Conservation (phyloP, 306 rosid genomes). For the Clitoria ternatea region DNA sequence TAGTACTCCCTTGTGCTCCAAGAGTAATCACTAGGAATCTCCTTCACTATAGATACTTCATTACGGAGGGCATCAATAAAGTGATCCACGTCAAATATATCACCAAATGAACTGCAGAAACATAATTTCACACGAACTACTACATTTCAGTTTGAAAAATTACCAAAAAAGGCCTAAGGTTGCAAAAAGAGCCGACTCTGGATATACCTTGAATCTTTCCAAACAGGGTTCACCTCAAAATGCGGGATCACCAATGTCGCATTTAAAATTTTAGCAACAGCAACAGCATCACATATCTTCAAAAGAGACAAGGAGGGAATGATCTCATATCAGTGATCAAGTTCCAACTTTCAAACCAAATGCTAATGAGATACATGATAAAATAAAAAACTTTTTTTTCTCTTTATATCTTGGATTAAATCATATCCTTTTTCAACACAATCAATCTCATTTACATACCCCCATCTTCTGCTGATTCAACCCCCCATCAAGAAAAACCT, state of each 20-base stretch:
- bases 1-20: conserved; percentile 98
- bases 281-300: conserved; percentile 97
- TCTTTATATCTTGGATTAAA: conserved; percentile 15
- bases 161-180: not conserved
- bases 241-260: conserved; percentile 83
- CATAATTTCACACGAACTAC: conserved; percentile 4
- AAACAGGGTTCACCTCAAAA: conserved; percentile 92
- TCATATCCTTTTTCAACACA: conserved; percentile 22
- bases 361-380: conserved; percentile 4
- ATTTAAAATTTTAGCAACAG: conserved; percentile 87
- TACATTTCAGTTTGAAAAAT: not conserved
- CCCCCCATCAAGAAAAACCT: conserved; percentile 97
- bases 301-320: not conserved
- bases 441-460: conserved; percentile 46
- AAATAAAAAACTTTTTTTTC: conserved; percentile 20
- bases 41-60: conserved; percentile 76
- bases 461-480: conserved; percentile 99
- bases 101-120: conserved; percentile 74
- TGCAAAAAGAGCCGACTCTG: conserved; percentile 1
- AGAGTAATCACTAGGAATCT: conserved; percentile 66
- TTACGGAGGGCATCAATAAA: conserved; percentile 64
- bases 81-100: conserved; percentile 95
- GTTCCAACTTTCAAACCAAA: not conserved
- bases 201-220: conserved; percentile 91
- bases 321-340: conserved; percentile 18